Evolutionary conservation across 768 basidiomycete genomes (phyloP).

Genomic region (Macrolepiota dolichaula): DNA sequence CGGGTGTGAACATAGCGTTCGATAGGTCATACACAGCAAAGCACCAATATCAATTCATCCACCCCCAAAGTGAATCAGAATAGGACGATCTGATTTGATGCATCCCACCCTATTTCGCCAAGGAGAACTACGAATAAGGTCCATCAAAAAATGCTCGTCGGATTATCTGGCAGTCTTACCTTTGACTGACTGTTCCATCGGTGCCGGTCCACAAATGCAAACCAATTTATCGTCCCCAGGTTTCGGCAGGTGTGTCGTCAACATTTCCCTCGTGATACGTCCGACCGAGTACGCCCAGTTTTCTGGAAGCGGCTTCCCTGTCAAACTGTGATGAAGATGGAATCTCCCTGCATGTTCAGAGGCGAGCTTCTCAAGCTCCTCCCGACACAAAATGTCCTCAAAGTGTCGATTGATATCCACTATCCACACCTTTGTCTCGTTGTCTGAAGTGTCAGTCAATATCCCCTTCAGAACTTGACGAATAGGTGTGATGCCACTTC

Average conservation of each 20-base stretch:
- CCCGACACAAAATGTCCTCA: constrained; percentile 47
- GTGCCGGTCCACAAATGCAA: constrained; percentile 46
- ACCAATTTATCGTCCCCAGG: constrained; percentile 36
- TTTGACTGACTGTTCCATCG: constrained; percentile 19
- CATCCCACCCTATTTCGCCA: too few species aligned
- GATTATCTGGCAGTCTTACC: constrained; percentile 1
- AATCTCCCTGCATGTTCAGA: constrained; percentile 26
- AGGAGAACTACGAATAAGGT: too few species aligned
- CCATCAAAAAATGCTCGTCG: too few species aligned
- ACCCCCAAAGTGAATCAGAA: too few species aligned
- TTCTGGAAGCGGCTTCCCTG: constrained; percentile 24
- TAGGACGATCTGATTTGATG: too few species aligned
- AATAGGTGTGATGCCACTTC: constrained; percentile 60
- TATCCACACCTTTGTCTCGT: constrained; percentile 40
- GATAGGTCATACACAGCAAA: too few species aligned
- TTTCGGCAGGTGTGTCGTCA: constrained; percentile 36
- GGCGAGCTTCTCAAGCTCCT: constrained; percentile 42
- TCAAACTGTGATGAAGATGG: constrained; percentile 42
- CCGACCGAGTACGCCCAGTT: constrained; percentile 41
- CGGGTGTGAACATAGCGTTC: too few species aligned
- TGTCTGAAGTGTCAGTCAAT: constrained; percentile 34
- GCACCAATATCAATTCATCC: too few species aligned
- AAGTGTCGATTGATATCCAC: constrained; percentile 45
- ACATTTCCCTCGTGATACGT: constrained; percentile 34
- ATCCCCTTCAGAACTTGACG: constrained; percentile 45